Conservation (phyloP, 208 protist genomes). For the Tritrichomonas foetus region DNA sequence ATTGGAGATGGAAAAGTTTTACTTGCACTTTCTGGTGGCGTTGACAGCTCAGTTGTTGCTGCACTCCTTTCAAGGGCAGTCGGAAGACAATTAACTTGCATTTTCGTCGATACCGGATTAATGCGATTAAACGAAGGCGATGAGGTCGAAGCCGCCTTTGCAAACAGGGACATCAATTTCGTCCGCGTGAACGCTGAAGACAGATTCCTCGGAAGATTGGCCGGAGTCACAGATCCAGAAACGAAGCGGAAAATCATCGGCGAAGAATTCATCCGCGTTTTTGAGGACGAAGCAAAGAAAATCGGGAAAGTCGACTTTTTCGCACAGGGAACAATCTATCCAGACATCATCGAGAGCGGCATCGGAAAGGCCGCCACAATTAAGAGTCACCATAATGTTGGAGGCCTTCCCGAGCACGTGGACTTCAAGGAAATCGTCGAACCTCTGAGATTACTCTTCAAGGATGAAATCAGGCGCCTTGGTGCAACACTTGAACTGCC, state of each 20-base stretch:
- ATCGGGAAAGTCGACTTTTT: background rate
- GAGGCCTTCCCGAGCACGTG: background rate
- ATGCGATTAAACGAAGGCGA: constrained; percentile 81
- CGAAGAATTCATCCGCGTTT: constrained; percentile 85
- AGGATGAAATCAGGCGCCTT: constrained; percentile 86
- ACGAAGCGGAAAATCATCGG: constrained; percentile 94
- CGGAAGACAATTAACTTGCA: background rate
- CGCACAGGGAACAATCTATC: constrained; percentile 69
- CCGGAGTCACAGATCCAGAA: constrained; percentile 65
- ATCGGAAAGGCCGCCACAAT: constrained; percentile 64
- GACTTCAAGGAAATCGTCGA: background rate
- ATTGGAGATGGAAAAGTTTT: constrained; percentile 63
- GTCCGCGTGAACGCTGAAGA: constrained; percentile 51
- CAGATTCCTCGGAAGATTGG: constrained; percentile 45
- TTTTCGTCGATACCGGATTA: constrained; percentile 87
- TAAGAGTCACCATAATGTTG: constrained; percentile 98
- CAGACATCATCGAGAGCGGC: constrained; percentile 86
- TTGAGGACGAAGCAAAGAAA: constrained; percentile 40
- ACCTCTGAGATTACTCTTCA: constrained; percentile 75
- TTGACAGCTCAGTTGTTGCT: constrained; percentile 91
- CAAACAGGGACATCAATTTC: constrained; percentile 66
- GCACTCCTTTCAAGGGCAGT: constrained; percentile 69
- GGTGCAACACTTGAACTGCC: constrained; percentile 79
- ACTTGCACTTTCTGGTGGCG: constrained; percentile 89
- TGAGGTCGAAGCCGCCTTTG: constrained; percentile 63